Base-by-base conservation (phyloP, 345 rosid genomes). In the Geranium rotundifolium region DNA sequence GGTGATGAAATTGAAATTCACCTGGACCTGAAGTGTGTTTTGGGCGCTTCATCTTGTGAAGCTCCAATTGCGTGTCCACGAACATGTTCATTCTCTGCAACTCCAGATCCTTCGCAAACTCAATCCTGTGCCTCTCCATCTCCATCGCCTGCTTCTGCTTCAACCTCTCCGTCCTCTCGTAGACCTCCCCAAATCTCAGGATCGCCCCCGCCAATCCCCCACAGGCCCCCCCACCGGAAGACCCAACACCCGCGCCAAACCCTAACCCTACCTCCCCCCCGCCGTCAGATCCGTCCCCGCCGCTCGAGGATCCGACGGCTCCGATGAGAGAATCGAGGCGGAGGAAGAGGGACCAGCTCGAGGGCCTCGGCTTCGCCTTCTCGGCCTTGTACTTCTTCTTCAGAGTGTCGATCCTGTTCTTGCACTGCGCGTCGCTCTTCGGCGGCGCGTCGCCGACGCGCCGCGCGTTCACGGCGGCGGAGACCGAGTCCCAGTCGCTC, bases 111-210 rank as follows among this genome's bases (percentile, higher is more conserved):
- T 81, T 83, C 0, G 84, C 72, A 17, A 82, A 77, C 77, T 79
- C 80, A 88, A 86, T 81, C 59, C 90, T 81, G 76, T 89, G 87
- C 71, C 76, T 85, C 83, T 88, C 91, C 82, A 88, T 74, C 30
- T 82, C 86, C 69, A 84, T 78, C 89, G 83, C 79, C 69, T 80
- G 84, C 71, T 76, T 71, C 69, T 84, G 81, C 75, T 88, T 88
- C 54, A 72, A 75, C 27, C 85, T 66, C 63, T 88, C 95, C 10
- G 79, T 81, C 61, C 88, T 79, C 80, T 83, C 88, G 39, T 82
- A 89, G 8, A 76, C 81, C 75, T 84, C 90, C 1, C 90, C 92
- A 23, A 89, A 73, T 54, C 78, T 81, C 71, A 82, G 70, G 39
- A 89, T 84, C 18, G 88, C 87, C 64, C 79, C 71, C 23, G 90